These are phyloP conservation scores for Ophiostoma piceae DNA, from an alignment of 2,329 filamentous ascomycete species.

Conservation along the genomic window DNA sequence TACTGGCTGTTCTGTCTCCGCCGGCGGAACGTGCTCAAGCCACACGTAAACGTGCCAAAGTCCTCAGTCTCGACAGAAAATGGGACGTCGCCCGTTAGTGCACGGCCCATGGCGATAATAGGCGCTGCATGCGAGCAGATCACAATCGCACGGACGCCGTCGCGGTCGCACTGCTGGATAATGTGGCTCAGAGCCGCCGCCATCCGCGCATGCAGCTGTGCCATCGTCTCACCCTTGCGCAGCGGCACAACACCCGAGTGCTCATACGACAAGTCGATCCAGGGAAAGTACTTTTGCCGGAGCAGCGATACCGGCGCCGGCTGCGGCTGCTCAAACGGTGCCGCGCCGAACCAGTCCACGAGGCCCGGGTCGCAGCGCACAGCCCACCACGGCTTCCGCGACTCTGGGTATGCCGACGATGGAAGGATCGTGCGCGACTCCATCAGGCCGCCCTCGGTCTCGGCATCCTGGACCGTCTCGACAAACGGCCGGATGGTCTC, in stretches of 20 bases:
- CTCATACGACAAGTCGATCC: constrained; percentile 50
- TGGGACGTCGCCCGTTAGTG: constrained; percentile 73
- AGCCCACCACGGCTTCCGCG: constrained; percentile 30
- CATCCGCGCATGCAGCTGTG: constrained; percentile 73
- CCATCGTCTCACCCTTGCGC: constrained; percentile 70
- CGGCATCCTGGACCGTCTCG: constrained; percentile 23
- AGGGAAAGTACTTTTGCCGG: constrained; percentile 60
- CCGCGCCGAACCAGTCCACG: constrained; percentile 87
- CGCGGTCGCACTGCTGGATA: constrained; percentile 65
- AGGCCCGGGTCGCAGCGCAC: constrained; percentile 55
- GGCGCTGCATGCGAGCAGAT: constrained; percentile 87
- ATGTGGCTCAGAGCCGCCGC: constrained; percentile 64
- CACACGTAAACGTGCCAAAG: constrained; percentile 79
- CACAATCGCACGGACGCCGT: constrained; percentile 64
- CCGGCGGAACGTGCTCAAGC: constrained; percentile 60
- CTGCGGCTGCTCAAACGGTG: constrained; percentile 71
- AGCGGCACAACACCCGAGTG: constrained; percentile 61
- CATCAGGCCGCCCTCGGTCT: constrained; percentile 12
- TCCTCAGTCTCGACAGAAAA: constrained; percentile 67
- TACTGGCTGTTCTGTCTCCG: constrained; percentile 8
- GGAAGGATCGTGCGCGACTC: not conserved
- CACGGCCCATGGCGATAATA: constrained; percentile 79
- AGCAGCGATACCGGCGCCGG: constrained; percentile 63
- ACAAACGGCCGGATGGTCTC: constrained; percentile 74
- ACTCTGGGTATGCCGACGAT: not conserved